A percentile compares a stretch with the other conserved stretches of the same genome.
These are phyloP conservation scores for Penicillium subrubescens DNA, from an alignment of 495 filamentous ascomycete genomes.

Conservation along the genomic window DNA sequence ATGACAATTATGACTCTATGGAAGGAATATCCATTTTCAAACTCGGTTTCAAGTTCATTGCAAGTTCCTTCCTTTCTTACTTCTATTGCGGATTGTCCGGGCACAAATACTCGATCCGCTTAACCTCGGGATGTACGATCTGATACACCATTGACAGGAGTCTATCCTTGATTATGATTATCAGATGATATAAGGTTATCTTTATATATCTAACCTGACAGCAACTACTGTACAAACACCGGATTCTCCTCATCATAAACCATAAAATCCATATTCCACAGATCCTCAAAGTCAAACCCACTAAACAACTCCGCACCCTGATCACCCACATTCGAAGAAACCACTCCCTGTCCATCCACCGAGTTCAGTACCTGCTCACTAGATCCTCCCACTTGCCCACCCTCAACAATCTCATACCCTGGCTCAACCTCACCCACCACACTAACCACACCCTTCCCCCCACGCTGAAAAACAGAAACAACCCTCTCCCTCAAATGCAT, in stretches of 20 bases:
- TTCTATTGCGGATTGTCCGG: no score
- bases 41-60: background rate
- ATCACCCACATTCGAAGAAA: background rate
- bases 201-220: background rate
- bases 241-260: background rate
- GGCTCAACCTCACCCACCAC: background rate
- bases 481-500: background rate
- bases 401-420: background rate
- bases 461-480: background rate
- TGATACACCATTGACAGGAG: background rate
- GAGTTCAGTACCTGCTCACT: background rate
- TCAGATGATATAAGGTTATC: background rate
- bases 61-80: no score
- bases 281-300: background rate
- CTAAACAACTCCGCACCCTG: background rate
- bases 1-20: background rate
- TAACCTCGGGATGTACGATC: no score
- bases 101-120: no score
- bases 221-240: background rate
- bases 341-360: background rate
- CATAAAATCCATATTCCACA: constrained; percentile 5
- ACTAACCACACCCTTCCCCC: background rate
- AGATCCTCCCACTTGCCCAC: background rate
- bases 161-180: background rate
- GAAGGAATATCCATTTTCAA: background rate